These are phyloP conservation scores for Trametes polyzona DNA, from an alignment of 1,284 basidiomycete species.

Conservation along the genomic window DNA sequence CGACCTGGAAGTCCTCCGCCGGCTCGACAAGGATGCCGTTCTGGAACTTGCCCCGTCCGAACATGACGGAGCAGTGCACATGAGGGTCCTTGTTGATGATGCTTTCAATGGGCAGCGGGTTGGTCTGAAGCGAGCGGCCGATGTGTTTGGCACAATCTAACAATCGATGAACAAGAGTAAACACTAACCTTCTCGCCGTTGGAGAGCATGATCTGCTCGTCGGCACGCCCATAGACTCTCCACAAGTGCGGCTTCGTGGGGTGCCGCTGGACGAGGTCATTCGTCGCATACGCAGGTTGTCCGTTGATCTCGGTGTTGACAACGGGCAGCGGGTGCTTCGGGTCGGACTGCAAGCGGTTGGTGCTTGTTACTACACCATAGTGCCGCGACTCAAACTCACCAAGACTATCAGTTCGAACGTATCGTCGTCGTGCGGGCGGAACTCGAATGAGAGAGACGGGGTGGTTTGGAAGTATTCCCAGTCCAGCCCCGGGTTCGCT, in stretches of 20 bases:
- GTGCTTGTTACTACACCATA: neutral
- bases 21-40: constrained; percentile 41
- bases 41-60: constrained; percentile 46
- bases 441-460: constrained; percentile 5
- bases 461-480: constrained; percentile 26
- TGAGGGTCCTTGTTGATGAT: constrained; percentile 36
- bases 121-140: constrained; percentile 34
- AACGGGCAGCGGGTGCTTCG: constrained; percentile 24
- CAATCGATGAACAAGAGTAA: neutral
- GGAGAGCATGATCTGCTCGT: constrained; percentile 45
- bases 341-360: neutral
- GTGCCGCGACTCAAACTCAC: constrained; percentile 13
- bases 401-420: constrained; percentile 25
- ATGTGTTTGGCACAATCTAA: neutral
- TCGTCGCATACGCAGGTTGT: constrained; percentile 35
- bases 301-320: constrained; percentile 36
- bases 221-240: constrained; percentile 47
- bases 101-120: constrained; percentile 46
- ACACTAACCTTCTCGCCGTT: constrained; percentile 32
- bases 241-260: constrained; percentile 45
- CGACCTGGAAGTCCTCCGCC: constrained; percentile 24
- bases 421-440: constrained; percentile 23
- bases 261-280: constrained; percentile 49
- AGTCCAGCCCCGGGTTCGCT: constrained; percentile 26
- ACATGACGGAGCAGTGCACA: constrained; percentile 38